Percentiles rank a stretch among this genome's conserved stretches.
These are phyloP conservation scores for Rhodotorula sp. DNA, from an alignment of 1,284 basidiomycete genomes.

Conservation along the genomic window DNA sequence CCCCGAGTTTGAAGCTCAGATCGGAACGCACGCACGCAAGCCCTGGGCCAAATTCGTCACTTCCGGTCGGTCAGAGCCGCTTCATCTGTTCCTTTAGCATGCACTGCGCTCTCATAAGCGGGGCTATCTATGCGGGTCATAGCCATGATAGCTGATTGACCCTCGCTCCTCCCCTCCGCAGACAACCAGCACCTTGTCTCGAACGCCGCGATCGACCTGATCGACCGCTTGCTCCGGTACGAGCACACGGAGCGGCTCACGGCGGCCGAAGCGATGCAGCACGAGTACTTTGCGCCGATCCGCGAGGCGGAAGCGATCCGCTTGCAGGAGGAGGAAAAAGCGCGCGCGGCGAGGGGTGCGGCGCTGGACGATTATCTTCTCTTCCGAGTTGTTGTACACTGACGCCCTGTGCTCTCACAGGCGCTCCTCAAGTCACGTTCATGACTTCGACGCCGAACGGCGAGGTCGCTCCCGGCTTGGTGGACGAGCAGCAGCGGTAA, in stretches of 20 bases:
- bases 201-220: conserved; percentile 86
- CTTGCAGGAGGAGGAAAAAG: conserved; percentile 1
- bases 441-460: not conserved
- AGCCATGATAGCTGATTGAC: not conserved
- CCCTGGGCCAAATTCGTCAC: conserved; percentile 92
- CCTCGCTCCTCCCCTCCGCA: not conserved
- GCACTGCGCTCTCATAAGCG: no score
- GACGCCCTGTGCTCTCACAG: not conserved
- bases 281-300: conserved; percentile 70
- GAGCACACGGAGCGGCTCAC: conserved; percentile 84
- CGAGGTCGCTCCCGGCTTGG: not conserved
- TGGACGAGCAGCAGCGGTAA: not conserved
- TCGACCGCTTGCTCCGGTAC: conserved; percentile 93
- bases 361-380: not conserved
- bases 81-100: not conserved
- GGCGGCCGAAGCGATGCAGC: conserved; percentile 82
- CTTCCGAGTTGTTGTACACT: not conserved
- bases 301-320: conserved; percentile 22
- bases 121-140: no score
- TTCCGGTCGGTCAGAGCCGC: conserved; percentile 51
- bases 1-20: conserved; percentile 82
- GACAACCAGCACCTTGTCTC: conserved; percentile 66
- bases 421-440: not conserved
- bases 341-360: not conserved
- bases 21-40: conserved; percentile 87